A percentile compares a stretch with the other conserved stretches of the same genome.
Conservation (phyloP, 2,329 filamentous ascomycete species). For the Talaromyces sp. region DNA sequence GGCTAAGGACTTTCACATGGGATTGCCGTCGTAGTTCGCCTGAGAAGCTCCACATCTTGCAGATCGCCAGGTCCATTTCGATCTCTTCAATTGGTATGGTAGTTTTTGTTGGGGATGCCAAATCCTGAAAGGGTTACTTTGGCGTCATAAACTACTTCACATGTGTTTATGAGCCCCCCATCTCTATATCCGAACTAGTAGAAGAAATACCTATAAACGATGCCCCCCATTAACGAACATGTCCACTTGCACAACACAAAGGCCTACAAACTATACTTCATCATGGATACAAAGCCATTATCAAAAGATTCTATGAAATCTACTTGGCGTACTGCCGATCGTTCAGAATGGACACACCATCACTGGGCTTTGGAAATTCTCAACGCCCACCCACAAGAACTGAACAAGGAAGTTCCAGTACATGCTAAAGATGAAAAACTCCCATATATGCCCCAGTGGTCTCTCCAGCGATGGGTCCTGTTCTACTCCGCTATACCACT, state of each 20-base stretch:
- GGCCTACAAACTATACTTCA: not conserved
- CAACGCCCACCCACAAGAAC: slow-evolving; percentile 29
- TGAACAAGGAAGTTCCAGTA: slow-evolving; percentile 36
- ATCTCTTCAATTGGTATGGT: slow-evolving; percentile 7
- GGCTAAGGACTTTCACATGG: not conserved
- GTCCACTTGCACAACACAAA: not conserved
- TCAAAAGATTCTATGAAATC: slow-evolving; percentile 38
- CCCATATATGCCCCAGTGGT: slow-evolving; percentile 41
- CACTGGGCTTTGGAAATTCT: slow-evolving; percentile 30
- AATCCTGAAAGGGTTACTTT: slow-evolving; percentile 15
- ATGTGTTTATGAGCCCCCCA: slow-evolving; percentile 1
- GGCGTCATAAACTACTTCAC: slow-evolving; percentile 14
- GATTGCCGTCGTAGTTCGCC: no score
- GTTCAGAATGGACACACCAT: slow-evolving; percentile 27
- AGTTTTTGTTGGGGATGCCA: slow-evolving; percentile 19
- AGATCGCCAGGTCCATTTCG: not conserved
- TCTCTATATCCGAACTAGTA: not conserved
- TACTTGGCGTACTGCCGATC: slow-evolving; percentile 31
- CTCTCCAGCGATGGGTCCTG: slow-evolving; percentile 45
- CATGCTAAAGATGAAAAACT: slow-evolving; percentile 48
- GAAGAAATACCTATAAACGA: slow-evolving; percentile 25
- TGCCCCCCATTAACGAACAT: not conserved
- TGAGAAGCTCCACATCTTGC: slow-evolving; percentile 12
- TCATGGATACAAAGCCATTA: slow-evolving; percentile 25
- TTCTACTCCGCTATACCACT: slow-evolving; percentile 44